phyloP scores from a whole-genome alignment of 2,329 filamentous ascomycete species.

The Diaporthe humulicola region DNA sequence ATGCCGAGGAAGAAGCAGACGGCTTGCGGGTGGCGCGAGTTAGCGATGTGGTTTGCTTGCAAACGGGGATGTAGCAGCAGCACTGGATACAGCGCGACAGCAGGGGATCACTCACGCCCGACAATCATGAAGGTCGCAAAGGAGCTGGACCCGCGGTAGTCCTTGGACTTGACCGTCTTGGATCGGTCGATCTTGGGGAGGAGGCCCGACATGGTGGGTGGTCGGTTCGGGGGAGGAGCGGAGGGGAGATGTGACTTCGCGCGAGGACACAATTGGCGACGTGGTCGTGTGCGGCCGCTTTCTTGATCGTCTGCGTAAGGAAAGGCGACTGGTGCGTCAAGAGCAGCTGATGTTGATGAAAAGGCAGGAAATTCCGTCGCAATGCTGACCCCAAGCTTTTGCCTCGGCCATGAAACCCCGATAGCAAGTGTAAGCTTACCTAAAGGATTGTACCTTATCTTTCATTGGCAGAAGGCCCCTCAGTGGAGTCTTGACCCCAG shows the following conservation, averaged over 20 bases:
- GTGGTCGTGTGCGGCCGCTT: slow-evolving; percentile 1
- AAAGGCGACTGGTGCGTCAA: slow-evolving; percentile 2
- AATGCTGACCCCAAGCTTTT: neutral
- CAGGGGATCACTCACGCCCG: slow-evolving; percentile 76
- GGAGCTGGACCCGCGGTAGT: slow-evolving; percentile 73
- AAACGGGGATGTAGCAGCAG: neutral
- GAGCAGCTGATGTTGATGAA: slow-evolving; percentile 4
- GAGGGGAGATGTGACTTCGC: neutral
- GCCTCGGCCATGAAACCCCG: slow-evolving; percentile 11
- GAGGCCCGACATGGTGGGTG: slow-evolving; percentile 36
- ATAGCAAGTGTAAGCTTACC: slow-evolving; percentile 35
- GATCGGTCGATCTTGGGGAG: slow-evolving; percentile 59
- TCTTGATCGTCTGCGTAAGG: neutral
- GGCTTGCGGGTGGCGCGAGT: slow-evolving; percentile 60
- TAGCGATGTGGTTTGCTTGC: slow-evolving; percentile 40
- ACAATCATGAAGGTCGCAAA: slow-evolving; percentile 99
- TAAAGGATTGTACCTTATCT: slow-evolving; percentile 27
- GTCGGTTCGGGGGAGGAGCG: neutral
- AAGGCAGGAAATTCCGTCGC: slow-evolving; percentile 1
- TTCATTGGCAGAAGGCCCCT: slow-evolving; percentile 2
- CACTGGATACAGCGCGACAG: slow-evolving; percentile 36
- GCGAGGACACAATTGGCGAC: slow-evolving; percentile 11
- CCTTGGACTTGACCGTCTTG: slow-evolving; percentile 69
- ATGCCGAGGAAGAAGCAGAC: slow-evolving; percentile 98
- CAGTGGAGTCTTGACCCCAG: neutral